Percentiles rank a stretch among this genome's conserved stretches.
Evolutionary conservation across 1,284 basidiomycete genomes (phyloP).

Genomic region (Ceratobasidium papillatum): DNA sequence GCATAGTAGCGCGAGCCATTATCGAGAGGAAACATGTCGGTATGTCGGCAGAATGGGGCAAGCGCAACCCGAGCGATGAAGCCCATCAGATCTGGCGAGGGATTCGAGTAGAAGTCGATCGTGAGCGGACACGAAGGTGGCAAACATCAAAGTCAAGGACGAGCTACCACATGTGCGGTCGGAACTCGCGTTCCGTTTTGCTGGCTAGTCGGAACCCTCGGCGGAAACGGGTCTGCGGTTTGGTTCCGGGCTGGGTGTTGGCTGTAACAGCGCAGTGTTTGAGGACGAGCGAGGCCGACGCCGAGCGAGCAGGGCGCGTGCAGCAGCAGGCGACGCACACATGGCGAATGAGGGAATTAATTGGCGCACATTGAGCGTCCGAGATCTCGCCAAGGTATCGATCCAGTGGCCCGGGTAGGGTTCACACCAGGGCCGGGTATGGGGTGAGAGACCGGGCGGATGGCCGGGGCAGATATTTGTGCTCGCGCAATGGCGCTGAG

Average conservation of each 20-base stretch:
- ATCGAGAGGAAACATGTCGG: not conserved
- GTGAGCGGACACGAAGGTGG: not conserved
- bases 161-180: conserved; percentile 35
- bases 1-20: not conserved
- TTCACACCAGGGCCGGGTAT: conserved; percentile 30
- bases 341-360: not conserved
- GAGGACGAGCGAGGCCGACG: not conserved
- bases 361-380: no score
- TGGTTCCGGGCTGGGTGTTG: not conserved
- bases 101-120: not conserved
- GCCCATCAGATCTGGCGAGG: not conserved
- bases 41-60: conserved; percentile 8
- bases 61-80: not conserved
- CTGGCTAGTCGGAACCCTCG: conserved; percentile 16
- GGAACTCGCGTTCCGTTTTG: conserved; percentile 3
- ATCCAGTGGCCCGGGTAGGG: conserved; percentile 6
- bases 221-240: not conserved
- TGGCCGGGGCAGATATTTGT: not conserved
- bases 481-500: conserved; percentile 5
- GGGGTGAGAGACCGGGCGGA: conserved; percentile 28
- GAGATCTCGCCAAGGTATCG: not conserved
- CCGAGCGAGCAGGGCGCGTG: not conserved
- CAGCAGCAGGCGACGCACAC: not conserved
- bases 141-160: conserved; percentile 16
- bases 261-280: not conserved